Conservation (phyloP, 495 filamentous ascomycete genomes). For the Corynascus novoguineensis region DNA sequence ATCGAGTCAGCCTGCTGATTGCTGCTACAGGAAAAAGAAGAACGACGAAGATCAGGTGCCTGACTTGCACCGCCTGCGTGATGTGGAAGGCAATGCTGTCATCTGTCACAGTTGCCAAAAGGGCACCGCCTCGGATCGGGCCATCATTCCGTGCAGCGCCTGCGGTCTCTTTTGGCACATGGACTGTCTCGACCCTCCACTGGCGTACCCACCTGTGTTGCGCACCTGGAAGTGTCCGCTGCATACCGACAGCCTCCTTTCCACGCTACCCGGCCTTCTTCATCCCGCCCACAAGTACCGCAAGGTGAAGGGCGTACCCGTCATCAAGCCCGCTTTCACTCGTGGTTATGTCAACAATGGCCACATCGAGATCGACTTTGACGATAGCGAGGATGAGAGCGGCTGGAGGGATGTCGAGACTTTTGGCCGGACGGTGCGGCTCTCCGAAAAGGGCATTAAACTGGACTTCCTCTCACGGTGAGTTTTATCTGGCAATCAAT, state of each 20-base stretch:
- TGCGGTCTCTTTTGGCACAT: slow-evolving; percentile 82
- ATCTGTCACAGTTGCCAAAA: slow-evolving; percentile 67
- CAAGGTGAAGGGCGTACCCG: slow-evolving; percentile 46
- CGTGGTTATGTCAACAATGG: slow-evolving; percentile 70
- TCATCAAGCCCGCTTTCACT: slow-evolving; percentile 42
- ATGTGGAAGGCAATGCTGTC: slow-evolving; percentile 61
- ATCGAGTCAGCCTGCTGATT: slow-evolving; percentile 28
- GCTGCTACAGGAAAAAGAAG: slow-evolving; percentile 45
- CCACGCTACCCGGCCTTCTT: slow-evolving; percentile 34
- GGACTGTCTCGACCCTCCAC: slow-evolving; percentile 82
- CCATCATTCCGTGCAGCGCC: slow-evolving; percentile 75
- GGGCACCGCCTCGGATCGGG: slow-evolving; percentile 48
- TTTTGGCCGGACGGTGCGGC: slow-evolving; percentile 57
- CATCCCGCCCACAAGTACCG: slow-evolving; percentile 47
- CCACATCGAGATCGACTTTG: slow-evolving; percentile 67
- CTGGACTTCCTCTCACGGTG: slow-evolving; percentile 64
- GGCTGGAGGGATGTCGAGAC: slow-evolving; percentile 40
- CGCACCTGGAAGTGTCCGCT: slow-evolving; percentile 83
- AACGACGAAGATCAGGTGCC: slow-evolving; percentile 55
- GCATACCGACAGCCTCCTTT: slow-evolving; percentile 61
- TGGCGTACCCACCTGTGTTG: slow-evolving; percentile 66
- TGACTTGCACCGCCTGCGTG: slow-evolving; percentile 60
- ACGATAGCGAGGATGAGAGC: slow-evolving; percentile 45
- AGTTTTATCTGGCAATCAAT: slow-evolving; percentile 10
- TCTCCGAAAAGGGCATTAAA: slow-evolving; percentile 70